Evolutionary conservation across 2,329 filamentous ascomycete species (phyloP).

Genomic region (Cytospora paraplurivora): DNA sequence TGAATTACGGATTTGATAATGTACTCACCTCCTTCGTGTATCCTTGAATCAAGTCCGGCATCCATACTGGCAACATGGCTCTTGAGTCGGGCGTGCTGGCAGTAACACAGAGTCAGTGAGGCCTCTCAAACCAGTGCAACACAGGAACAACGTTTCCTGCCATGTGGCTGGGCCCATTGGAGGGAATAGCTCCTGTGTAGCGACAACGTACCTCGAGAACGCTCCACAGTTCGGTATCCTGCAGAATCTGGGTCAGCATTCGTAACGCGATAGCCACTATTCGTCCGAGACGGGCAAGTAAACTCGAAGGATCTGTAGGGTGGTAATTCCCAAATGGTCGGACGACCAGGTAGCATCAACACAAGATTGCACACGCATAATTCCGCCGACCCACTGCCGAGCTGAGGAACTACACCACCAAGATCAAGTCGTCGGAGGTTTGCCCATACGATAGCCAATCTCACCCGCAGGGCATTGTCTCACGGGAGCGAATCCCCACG

Average conservation of each 20-base stretch:
- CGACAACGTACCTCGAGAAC: constrained; percentile 72
- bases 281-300: constrained; percentile 12
- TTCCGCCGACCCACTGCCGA: neutral
- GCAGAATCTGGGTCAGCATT: constrained; percentile 30
- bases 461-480: neutral
- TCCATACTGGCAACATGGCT: constrained; percentile 86
- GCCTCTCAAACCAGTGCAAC: constrained; percentile 42
- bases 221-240: constrained; percentile 93
- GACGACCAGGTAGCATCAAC: constrained; percentile 1
- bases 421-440: neutral
- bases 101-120: constrained; percentile 28
- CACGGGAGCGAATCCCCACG: neutral
- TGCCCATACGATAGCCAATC: neutral
- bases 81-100: constrained; percentile 84
- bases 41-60: constrained; percentile 84
- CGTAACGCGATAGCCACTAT: constrained; percentile 20
- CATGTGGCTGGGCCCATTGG: constrained; percentile 30
- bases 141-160: constrained; percentile 28
- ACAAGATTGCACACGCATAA: neutral
- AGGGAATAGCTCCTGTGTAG: constrained; percentile 29
- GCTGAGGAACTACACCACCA: neutral
- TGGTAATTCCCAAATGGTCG: constrained; percentile 15
- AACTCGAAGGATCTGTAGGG: constrained; percentile 1
- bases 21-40: constrained; percentile 88
- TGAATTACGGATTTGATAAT: constrained; percentile 28